Evolutionary conservation across 768 basidiomycete species (phyloP).

Genomic region (Sporobolomyces pararoseus): DNA sequence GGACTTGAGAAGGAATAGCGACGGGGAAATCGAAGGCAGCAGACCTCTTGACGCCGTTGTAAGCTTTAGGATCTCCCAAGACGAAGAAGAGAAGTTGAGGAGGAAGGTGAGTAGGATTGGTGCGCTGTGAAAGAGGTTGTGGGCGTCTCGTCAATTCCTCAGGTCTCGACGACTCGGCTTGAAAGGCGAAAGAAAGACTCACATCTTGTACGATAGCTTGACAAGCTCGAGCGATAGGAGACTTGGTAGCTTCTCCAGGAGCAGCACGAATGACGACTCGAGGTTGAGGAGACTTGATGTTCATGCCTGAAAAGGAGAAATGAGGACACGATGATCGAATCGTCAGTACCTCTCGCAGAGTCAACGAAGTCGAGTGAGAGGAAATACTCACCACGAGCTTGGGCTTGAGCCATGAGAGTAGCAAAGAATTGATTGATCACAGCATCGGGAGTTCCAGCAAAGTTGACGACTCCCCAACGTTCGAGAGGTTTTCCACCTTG

Average conservation of each 20-base stretch:
- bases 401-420: not conserved
- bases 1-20: slow-evolving; percentile 20
- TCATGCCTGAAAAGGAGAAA: not conserved
- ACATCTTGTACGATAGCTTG: slow-evolving; percentile 7
- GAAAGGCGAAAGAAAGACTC: not conserved
- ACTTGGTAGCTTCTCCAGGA: not conserved
- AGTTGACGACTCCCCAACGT: slow-evolving; percentile 35
- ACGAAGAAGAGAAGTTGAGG: slow-evolving; percentile 35
- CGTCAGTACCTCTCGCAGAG: not conserved
- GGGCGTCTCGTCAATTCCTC: not conserved
- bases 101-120: slow-evolving; percentile 6
- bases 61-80: slow-evolving; percentile 19
- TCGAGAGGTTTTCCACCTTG: slow-evolving; percentile 11
- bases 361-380: too few species aligned
- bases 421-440: slow-evolving; percentile 13
- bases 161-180: not conserved
- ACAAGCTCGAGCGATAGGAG: not conserved
- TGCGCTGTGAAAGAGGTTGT: not conserved
- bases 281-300: slow-evolving; percentile 11
- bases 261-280: slow-evolving; percentile 1
- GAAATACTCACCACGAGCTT: slow-evolving; percentile 1
- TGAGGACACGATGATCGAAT: too few species aligned
- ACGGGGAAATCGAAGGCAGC: slow-evolving; percentile 29
- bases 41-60: slow-evolving; percentile 32
- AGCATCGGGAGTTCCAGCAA: not conserved